phyloP scores from a whole-genome alignment of 2,329 filamentous ascomycete genomes.

The Epicoccum nigrum region DNA sequence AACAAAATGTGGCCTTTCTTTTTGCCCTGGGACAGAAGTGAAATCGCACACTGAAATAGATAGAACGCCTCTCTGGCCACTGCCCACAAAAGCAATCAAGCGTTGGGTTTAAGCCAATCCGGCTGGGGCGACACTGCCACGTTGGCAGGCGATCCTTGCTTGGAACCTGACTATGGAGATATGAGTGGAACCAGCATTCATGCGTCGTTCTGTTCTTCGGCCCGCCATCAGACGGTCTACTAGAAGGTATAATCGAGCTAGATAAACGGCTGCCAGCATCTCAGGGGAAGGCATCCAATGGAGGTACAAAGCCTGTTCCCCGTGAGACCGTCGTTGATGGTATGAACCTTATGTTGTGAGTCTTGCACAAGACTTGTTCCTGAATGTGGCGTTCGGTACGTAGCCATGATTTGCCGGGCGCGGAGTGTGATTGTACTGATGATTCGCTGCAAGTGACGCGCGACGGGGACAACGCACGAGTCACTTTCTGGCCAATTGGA shows the following conservation, averaged over 20 bases:
- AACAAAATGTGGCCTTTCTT: no score
- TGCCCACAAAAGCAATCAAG: neutral
- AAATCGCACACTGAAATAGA: no score
- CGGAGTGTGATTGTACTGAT: conserved; percentile 8
- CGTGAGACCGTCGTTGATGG: conserved; percentile 1
- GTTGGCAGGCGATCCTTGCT: conserved; percentile 19
- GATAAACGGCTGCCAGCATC: conserved; percentile 17
- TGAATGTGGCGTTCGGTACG: conserved; percentile 18
- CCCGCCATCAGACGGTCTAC: conserved; percentile 9
- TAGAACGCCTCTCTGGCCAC: no score
- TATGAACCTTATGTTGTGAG: conserved; percentile 4
- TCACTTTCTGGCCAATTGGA: conserved; percentile 21
- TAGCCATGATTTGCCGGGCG: conserved; percentile 1
- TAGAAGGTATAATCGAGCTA: conserved; percentile 10
- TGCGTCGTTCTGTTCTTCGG: conserved; percentile 9
- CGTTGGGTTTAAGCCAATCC: conserved; percentile 1
- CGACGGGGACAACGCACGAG: conserved; percentile 35
- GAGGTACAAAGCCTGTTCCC: neutral
- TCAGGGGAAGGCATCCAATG: conserved; percentile 11
- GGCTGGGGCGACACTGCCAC: conserved; percentile 11
- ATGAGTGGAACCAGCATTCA: conserved; percentile 13
- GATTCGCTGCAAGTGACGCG: conserved; percentile 33
- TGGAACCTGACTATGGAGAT: conserved; percentile 9
- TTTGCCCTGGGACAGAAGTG: no score
- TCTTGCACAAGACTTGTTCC: conserved; percentile 13